Evolutionary conservation across 192 early-diverging fungal genomes (phyloP).

Genomic region (Coemansia sp.): DNA sequence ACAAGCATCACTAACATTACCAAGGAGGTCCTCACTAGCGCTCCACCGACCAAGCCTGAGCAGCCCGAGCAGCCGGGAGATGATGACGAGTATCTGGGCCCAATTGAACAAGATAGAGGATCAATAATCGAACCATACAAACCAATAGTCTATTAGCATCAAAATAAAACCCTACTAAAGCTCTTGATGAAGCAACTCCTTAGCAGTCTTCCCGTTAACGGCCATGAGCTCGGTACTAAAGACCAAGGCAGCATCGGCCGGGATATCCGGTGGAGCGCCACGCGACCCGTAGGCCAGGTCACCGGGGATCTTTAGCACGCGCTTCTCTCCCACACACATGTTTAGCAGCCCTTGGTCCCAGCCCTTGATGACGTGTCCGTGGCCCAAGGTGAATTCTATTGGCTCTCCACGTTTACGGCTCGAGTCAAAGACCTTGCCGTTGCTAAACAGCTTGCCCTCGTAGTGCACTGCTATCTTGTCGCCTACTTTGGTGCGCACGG

Average conservation of each 20-base stretch:
- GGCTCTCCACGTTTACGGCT: constrained; percentile 76
- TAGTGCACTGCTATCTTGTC: constrained; percentile 69
- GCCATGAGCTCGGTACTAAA: constrained; percentile 76
- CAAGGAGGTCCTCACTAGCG: background rate
- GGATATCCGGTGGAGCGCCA: constrained; percentile 71
- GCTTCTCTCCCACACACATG: constrained; percentile 85
- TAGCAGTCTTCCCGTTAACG: constrained; percentile 32
- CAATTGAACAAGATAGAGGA: too few relatives aligned
- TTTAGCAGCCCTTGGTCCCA: constrained; percentile 84
- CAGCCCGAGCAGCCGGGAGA: background rate
- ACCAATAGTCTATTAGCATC: background rate
- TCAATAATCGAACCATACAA: background rate
- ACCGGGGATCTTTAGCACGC: constrained; percentile 72
- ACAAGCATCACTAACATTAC: constrained; percentile 25
- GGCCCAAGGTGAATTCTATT: constrained; percentile 80
- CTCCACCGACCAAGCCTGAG: background rate
- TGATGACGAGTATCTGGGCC: too few relatives aligned
- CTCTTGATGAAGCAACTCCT: constrained; percentile 12
- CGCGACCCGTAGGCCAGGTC: constrained; percentile 79
- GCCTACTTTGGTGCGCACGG: constrained; percentile 39
- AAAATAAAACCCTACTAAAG: constrained; percentile 7
- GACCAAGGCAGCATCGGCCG: constrained; percentile 70
- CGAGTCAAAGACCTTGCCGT: constrained; percentile 84
- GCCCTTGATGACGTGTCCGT: constrained; percentile 87
- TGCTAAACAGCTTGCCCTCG: constrained; percentile 51